phyloP scores from a whole-genome alignment of 129 eudicot species.

The Centella asiatica region DNA sequence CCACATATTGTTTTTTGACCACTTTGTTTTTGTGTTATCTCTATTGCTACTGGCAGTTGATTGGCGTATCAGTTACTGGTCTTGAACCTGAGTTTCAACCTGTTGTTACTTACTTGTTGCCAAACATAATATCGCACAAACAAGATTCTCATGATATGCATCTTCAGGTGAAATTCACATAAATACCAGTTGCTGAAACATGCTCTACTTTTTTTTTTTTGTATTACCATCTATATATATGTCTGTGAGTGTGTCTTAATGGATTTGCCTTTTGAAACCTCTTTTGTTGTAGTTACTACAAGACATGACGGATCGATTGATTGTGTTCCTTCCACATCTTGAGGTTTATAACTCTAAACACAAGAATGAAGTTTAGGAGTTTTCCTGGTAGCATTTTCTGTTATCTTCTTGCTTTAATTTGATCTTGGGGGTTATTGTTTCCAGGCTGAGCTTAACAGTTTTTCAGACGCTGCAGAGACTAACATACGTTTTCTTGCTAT shows the following conservation, averaged over 20 bases:
- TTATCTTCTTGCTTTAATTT: not conserved
- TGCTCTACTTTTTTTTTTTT: not conserved
- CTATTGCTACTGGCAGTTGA: slow-evolving; percentile 50
- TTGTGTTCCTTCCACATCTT: slow-evolving; percentile 69
- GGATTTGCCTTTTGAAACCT: slow-evolving; percentile 21
- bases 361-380: not conserved
- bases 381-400: slow-evolving; percentile 7
- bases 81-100: slow-evolving; percentile 96
- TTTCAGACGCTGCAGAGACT: slow-evolving; percentile 68
- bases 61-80: slow-evolving; percentile 76
- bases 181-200: not conserved
- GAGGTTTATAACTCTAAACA: slow-evolving; percentile 49
- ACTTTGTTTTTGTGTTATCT: not conserved
- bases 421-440: slow-evolving; percentile 9
- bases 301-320: slow-evolving; percentile 77
- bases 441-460: slow-evolving; percentile 80
- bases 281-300: slow-evolving; percentile 75
- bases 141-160: slow-evolving; percentile 67
- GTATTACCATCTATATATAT: too few relatives aligned
- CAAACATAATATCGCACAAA: slow-evolving; percentile 66
- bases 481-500: slow-evolving; percentile 82
- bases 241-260: too few relatives aligned
- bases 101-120: slow-evolving; percentile 67
- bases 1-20: not conserved
- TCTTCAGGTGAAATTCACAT: slow-evolving; percentile 64